phyloP scores from a whole-genome alignment of 2,329 filamentous ascomycete genomes.

The Exophiala viscosa region DNA sequence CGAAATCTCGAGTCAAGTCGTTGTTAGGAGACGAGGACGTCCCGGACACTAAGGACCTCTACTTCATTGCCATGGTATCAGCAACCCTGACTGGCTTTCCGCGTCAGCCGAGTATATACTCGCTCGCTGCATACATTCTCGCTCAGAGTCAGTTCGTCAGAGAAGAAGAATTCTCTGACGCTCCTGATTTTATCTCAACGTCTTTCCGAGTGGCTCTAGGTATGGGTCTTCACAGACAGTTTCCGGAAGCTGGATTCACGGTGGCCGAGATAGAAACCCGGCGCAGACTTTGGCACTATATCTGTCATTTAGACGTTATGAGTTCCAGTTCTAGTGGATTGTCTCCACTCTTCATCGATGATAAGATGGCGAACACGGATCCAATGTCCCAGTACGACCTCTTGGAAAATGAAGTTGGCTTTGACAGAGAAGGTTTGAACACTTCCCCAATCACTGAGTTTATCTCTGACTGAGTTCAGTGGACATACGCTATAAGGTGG shows the following conservation, averaged over 20 bases:
- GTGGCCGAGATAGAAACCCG: slow-evolving; percentile 21
- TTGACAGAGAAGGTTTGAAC: slow-evolving; percentile 1
- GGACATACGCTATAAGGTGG: slow-evolving; percentile 24
- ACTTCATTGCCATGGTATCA: slow-evolving; percentile 21
- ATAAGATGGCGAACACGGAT: slow-evolving; percentile 24
- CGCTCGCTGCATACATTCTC: slow-evolving; percentile 24
- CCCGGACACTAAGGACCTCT: slow-evolving; percentile 14
- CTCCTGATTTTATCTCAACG: slow-evolving; percentile 23
- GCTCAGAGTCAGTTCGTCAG: slow-evolving; percentile 24
- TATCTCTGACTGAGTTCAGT: slow-evolving; percentile 5
- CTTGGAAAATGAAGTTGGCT: not conserved
- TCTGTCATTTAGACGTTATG: slow-evolving; percentile 26
- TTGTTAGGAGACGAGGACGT: slow-evolving; percentile 6
- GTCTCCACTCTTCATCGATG: slow-evolving; percentile 25
- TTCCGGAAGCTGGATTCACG: slow-evolving; percentile 13
- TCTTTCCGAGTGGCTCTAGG: slow-evolving; percentile 23
- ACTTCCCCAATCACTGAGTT: not conserved
- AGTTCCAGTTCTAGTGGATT: slow-evolving; percentile 21
- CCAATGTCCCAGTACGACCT: slow-evolving; percentile 17
- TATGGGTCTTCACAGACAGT: slow-evolving; percentile 24
- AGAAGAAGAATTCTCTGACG: slow-evolving; percentile 26
- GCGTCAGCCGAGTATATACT: slow-evolving; percentile 20
- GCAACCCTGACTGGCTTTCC: slow-evolving; percentile 23
- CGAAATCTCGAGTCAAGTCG: slow-evolving; percentile 5
- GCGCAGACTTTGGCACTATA: slow-evolving; percentile 26